phyloP scores from a whole-genome alignment of 2,329 filamentous ascomycete genomes.

The Beauveria varroae region DNA sequence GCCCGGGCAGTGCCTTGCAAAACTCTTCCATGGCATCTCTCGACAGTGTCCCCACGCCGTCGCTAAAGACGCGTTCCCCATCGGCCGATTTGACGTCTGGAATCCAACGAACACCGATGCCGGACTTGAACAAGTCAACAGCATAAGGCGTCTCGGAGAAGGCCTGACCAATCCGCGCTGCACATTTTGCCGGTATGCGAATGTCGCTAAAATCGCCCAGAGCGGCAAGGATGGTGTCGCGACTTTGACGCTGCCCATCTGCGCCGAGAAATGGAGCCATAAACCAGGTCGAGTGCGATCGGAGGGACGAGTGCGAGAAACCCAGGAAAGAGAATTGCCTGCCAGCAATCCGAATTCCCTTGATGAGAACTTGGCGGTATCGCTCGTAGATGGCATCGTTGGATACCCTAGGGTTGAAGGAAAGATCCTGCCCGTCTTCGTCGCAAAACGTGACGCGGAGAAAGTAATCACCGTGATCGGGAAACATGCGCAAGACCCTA shows the following conservation, averaged over 20 bases:
- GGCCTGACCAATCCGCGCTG: constrained; percentile 55
- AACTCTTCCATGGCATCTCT: constrained; percentile 48
- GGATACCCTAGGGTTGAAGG: constrained; percentile 43
- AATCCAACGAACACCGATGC: constrained; percentile 30
- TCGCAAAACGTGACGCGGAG: constrained; percentile 66
- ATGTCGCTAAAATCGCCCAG: constrained; percentile 47
- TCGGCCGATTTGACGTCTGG: constrained; percentile 43
- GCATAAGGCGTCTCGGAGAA: constrained; percentile 69
- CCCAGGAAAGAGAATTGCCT: constrained; percentile 60
- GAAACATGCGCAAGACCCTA: constrained; percentile 59
- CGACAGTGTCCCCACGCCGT: constrained; percentile 73
- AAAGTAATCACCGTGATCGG: constrained; percentile 53
- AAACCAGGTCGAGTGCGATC: constrained; percentile 64
- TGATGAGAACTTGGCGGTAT: constrained; percentile 51
- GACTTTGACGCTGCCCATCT: constrained; percentile 24
- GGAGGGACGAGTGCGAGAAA: constrained; percentile 72
- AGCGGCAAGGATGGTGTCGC: constrained; percentile 35
- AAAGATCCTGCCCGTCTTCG: constrained; percentile 60
- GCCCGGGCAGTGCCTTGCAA: constrained; percentile 44
- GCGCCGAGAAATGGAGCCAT: constrained; percentile 37
- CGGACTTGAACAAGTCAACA: constrained; percentile 38
- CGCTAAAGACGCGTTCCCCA: constrained; percentile 59
- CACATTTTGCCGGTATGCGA: constrained; percentile 45
- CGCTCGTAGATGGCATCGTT: constrained; percentile 45
- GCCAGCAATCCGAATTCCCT: constrained; percentile 57